Conservation (phyloP, 2,329 filamentous ascomycete genomes). For the Neocatenulostroma microsporum region DNA sequence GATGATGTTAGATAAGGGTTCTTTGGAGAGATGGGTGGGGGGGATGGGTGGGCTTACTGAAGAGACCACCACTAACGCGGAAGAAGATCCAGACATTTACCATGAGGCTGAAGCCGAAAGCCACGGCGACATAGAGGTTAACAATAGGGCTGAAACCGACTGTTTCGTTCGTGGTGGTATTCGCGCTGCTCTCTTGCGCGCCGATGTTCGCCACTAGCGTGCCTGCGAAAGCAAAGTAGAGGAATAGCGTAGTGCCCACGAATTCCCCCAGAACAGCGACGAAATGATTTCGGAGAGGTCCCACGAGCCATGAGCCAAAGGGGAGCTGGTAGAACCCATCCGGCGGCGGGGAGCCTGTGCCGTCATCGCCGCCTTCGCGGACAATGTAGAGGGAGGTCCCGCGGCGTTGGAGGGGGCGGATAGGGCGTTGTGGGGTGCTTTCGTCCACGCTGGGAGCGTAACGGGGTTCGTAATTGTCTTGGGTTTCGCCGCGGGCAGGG, state of each 20-base stretch:
- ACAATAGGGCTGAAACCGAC: no score
- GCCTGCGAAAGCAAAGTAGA: conserved; percentile 27
- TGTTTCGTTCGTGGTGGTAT: conserved; percentile 21
- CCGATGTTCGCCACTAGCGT: conserved; percentile 17
- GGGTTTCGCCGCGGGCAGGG: no score
- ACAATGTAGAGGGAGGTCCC: conserved; percentile 6
- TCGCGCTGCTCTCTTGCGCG: conserved; percentile 12
- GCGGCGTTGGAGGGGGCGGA: not conserved
- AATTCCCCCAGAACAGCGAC: conserved; percentile 24
- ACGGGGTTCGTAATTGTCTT: no score
- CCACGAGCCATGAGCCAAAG: no score
- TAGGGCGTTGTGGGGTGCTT: no score
- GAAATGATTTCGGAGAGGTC: conserved; percentile 17
- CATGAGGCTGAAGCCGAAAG: conserved; percentile 25
- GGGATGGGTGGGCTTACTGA: no score
- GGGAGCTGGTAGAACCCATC: no score
- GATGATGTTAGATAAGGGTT: no score
- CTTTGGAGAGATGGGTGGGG: no score
- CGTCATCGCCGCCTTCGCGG: conserved; percentile 1
- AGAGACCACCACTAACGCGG: conserved; percentile 24
- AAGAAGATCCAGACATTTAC: conserved; percentile 26
- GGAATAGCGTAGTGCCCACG: conserved; percentile 28
- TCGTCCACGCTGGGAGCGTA: no score
- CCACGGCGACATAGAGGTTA: conserved; percentile 24
- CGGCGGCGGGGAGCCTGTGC: not conserved